Evolutionary conservation across 768 basidiomycete genomes (phyloP).

Genomic region (Amanita rubescens): DNA sequence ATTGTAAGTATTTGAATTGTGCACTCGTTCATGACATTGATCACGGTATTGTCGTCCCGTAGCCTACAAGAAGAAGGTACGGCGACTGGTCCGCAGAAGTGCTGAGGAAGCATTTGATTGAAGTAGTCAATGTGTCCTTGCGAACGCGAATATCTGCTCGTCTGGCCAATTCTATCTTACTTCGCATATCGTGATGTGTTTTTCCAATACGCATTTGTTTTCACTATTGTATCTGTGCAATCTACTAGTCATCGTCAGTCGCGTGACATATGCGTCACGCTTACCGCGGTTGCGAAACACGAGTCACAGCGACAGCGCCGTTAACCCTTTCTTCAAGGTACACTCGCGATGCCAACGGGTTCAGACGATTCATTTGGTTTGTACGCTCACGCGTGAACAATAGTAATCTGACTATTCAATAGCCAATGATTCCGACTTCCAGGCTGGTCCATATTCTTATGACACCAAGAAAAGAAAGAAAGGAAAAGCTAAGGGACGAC

Average conservation of each 20-base stretch:
- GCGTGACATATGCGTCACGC: background rate
- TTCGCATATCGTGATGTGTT: slow-evolving; percentile 7
- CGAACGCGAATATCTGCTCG: slow-evolving; percentile 3
- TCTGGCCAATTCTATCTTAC: slow-evolving; percentile 6
- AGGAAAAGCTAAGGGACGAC: background rate
- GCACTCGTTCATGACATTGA: background rate
- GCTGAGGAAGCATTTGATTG: slow-evolving; percentile 87
- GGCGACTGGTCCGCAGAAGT: slow-evolving; percentile 75
- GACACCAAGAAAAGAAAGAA: background rate
- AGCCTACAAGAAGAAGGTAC: slow-evolving; percentile 96
- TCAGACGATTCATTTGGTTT: background rate
- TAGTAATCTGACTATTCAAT: background rate
- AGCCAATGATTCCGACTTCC: slow-evolving; percentile 2
- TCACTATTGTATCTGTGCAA: background rate
- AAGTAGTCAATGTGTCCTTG: slow-evolving; percentile 13
- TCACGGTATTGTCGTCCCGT: slow-evolving; percentile 17
- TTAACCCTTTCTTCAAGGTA: background rate
- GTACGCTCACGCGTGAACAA: background rate
- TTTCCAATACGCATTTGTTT: slow-evolving; percentile 8
- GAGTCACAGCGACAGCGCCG: background rate
- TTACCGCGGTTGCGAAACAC: background rate
- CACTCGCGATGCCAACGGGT: background rate
- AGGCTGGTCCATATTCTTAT: slow-evolving; percentile 1
- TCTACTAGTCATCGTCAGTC: background rate
- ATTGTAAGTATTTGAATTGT: slow-evolving; percentile 33